These are phyloP conservation scores for Capsella bursapastoris DNA, from an alignment of 345 rosid species.

Conservation along the genomic window DNA sequence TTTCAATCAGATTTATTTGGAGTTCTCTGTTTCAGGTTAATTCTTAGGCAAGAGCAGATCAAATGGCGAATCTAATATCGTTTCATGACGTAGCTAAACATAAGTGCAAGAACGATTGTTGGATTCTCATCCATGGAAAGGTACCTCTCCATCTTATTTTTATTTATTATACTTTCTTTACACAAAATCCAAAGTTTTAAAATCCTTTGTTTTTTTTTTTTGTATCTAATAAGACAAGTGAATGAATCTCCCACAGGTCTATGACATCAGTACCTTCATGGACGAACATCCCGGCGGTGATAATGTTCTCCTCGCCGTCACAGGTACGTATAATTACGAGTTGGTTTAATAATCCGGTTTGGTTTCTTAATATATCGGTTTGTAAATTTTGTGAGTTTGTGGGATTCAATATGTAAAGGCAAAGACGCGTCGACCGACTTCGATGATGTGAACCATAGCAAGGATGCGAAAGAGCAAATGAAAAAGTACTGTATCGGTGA, in stretches of 20 bases:
- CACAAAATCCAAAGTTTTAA: neutral
- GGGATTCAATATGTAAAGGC: constrained; percentile 42
- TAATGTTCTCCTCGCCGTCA: constrained; percentile 69
- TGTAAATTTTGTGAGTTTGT: neutral
- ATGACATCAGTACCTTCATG: constrained; percentile 75
- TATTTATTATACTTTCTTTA: neutral
- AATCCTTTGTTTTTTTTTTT: neutral
- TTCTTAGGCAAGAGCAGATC: neutral
- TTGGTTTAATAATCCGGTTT: constrained; percentile 23
- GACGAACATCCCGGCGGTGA: constrained; percentile 96
- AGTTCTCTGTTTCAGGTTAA: constrained; percentile 23
- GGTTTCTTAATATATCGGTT: neutral
- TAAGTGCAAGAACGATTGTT: constrained; percentile 60
- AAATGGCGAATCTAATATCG: constrained; percentile 48
- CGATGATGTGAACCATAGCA: constrained; percentile 76
- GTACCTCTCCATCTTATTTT: constrained; percentile 32
- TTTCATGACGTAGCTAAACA: constrained; percentile 61
- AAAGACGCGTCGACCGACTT: constrained; percentile 84
- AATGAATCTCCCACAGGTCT: constrained; percentile 55
- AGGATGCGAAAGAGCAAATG: constrained; percentile 66
- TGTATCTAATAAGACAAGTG: neutral
- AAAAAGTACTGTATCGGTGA: constrained; percentile 67
- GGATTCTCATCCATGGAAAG: constrained; percentile 78
- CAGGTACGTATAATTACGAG: constrained; percentile 48
- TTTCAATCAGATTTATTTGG: neutral